Conservation (phyloP, 1,284 basidiomycete genomes). For the Apiotrichum domesticum region DNA sequence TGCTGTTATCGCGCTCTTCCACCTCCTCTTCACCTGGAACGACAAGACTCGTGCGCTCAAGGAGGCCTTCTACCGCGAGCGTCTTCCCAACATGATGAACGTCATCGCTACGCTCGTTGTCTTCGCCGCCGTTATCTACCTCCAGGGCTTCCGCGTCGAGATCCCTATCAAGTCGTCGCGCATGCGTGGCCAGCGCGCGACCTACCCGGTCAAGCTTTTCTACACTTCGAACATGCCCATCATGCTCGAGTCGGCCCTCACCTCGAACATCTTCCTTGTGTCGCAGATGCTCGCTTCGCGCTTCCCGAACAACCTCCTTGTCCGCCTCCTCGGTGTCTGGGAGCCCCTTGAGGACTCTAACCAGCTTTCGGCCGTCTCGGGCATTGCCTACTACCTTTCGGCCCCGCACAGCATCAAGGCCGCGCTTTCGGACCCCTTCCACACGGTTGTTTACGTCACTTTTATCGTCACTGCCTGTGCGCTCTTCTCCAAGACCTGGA, state of each 20-base stretch:
- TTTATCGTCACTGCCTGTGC: constrained; percentile 95
- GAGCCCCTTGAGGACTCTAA: constrained; percentile 92
- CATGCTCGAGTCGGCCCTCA: constrained; percentile 94
- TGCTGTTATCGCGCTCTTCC: constrained; percentile 92
- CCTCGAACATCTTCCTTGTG: constrained; percentile 92
- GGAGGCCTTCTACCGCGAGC: constrained; percentile 96
- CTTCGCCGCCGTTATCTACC: constrained; percentile 93
- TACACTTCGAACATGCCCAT: constrained; percentile 99
- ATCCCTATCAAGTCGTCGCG: constrained; percentile 97
- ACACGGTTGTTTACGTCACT: constrained; percentile 82
- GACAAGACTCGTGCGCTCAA: constrained; percentile 95
- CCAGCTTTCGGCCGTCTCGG: constrained; percentile 85
- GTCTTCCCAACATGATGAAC: constrained; percentile 97
- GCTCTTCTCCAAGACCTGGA: constrained; percentile 98
- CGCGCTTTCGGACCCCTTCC: constrained; percentile 84
- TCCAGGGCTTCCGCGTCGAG: constrained; percentile 98
- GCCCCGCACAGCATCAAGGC: constrained; percentile 85
- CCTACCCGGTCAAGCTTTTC: constrained; percentile 97
- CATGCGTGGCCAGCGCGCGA: constrained; percentile 89
- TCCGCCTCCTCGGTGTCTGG: constrained; percentile 89
- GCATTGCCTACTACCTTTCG: constrained; percentile 96
- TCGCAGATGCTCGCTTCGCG: constrained; percentile 89
- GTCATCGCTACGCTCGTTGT: constrained; percentile 85
- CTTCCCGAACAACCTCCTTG: constrained; percentile 87
- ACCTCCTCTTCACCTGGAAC: constrained; percentile 96